phyloP scores from a whole-genome alignment of 139 green algal genomes.

The Trebouxia sp. region DNA sequence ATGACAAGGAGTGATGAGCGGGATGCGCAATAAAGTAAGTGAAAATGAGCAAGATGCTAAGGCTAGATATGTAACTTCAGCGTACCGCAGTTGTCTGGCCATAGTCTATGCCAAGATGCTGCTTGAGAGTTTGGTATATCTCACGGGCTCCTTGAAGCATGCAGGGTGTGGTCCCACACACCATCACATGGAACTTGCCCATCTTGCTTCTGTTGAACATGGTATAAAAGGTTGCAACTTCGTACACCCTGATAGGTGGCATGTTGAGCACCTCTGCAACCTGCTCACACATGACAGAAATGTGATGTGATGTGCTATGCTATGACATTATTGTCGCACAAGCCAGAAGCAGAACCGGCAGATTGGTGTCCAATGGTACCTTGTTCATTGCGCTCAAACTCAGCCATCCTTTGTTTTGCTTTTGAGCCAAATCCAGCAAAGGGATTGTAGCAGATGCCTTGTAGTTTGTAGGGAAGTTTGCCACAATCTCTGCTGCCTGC shows the following conservation, averaged over 20 bases:
- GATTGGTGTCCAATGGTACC: neutral
- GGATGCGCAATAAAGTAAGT: too few species aligned
- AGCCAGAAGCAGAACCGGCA: neutral
- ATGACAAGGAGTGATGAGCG: too few species aligned
- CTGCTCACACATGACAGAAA: neutral
- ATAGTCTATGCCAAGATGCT: slow-evolving; percentile 75
- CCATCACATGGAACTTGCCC: slow-evolving; percentile 96
- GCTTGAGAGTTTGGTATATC: slow-evolving; percentile 76
- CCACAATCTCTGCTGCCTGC: slow-evolving; percentile 76
- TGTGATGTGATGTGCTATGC: neutral
- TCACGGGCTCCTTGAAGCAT: slow-evolving; percentile 71
- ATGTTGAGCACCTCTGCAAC: slow-evolving; percentile 86
- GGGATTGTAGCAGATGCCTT: slow-evolving; percentile 93
- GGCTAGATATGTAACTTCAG: too few species aligned
- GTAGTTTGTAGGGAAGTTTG: slow-evolving; percentile 94
- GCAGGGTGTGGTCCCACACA: slow-evolving; percentile 97
- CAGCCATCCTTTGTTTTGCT: slow-evolving; percentile 94
- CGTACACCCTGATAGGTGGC: slow-evolving; percentile 93
- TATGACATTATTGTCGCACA: neutral
- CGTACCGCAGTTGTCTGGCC: slow-evolving; percentile 67
- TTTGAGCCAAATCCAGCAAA: slow-evolving; percentile 96
- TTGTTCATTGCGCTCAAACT: slow-evolving; percentile 91
- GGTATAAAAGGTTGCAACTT: slow-evolving; percentile 99
- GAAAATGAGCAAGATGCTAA: too few species aligned
- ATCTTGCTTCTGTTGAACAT: slow-evolving; percentile 99